phyloP scores from a whole-genome alignment of 2,329 filamentous ascomycete genomes.

The Aspergillus floridensis region DNA sequence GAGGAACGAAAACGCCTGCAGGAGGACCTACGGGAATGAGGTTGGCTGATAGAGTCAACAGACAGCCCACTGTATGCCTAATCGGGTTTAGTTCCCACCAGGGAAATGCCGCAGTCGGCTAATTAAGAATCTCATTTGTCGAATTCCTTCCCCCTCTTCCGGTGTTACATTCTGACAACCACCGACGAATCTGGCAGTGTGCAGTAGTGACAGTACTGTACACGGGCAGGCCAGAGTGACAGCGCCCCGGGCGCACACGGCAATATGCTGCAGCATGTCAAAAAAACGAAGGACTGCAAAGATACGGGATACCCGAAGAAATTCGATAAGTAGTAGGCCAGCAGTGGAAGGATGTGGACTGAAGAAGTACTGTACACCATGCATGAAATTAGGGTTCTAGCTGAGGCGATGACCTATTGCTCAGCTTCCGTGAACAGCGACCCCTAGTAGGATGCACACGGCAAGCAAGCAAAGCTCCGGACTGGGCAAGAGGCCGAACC shows the following conservation, averaged over 20 bases:
- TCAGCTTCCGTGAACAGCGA: neutral
- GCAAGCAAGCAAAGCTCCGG: neutral
- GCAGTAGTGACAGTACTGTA: neutral
- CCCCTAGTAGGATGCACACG: neutral
- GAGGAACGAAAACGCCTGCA: neutral
- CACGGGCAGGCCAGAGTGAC: no score
- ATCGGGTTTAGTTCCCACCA: neutral
- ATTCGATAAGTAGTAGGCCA: neutral
- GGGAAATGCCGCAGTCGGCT: neutral
- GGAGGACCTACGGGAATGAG: neutral
- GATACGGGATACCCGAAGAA: no score
- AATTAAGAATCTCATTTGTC: neutral
- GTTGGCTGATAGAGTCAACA: neutral
- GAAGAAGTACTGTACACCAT: no score
- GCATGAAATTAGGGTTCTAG: neutral
- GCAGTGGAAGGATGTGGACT: neutral
- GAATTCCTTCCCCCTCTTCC: neutral
- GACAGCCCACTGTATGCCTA: neutral
- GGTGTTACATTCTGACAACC: neutral
- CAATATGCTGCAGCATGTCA: neutral
- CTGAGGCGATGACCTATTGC: neutral
- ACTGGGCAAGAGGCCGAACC: slow-evolving; percentile 17
- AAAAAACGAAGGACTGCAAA: neutral
- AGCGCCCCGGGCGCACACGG: neutral
- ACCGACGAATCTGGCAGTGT: neutral